Base-by-base conservation (phyloP, 2,329 filamentous ascomycete species). In the Botrytis hyacinthi region DNA sequence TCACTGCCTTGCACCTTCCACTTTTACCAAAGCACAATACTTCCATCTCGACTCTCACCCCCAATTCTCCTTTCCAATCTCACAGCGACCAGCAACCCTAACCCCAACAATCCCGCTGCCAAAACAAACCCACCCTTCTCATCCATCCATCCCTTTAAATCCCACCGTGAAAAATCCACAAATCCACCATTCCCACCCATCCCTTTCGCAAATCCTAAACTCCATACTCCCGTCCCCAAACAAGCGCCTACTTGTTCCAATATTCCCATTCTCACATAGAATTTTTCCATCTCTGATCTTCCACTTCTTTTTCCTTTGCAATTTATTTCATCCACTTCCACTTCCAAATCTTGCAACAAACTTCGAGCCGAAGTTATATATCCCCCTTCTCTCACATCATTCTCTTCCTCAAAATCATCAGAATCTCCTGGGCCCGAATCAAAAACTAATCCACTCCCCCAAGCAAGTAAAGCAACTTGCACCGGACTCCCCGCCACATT, bases 181-280 rank as follows among this genome's bases (percentile, higher is more conserved):
- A 40, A n/a, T n/a, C 26, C 26, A 42, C 8, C 37, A 62, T 62
- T 29, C 16, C 26, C 60, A 62, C 26, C 26, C 37, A 42, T 42
- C 8, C 16, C 60, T 26, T 9, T 63, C 8, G 60, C 26, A 29
- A 42, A 42, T 9, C 60, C 60, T 42, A 54, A 76, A 73, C 32
- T 71, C 60, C 60, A 63, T 18, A 42, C 26, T 9, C 37, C 60
- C 7, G 37, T 62, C 60, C 35, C 60, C 16, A 63, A 42, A 42
- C 60, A 63, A 63, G 61, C 61, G 7, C 61, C 61, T 29, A 29
- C 37, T n/a, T 63, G 61, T 63, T 63, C 61, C 37, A 63, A 29
- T 4, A 44, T 42, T 8, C 61, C 61, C 61, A 63, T 63, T n/a
- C 26, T 63, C 37, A 63, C 37, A 44, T 44, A 63, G 4, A 29